These are phyloP conservation scores for Rosa lucieae DNA, from an alignment of 306 rosid genomes.

Conservation along the genomic window DNA sequence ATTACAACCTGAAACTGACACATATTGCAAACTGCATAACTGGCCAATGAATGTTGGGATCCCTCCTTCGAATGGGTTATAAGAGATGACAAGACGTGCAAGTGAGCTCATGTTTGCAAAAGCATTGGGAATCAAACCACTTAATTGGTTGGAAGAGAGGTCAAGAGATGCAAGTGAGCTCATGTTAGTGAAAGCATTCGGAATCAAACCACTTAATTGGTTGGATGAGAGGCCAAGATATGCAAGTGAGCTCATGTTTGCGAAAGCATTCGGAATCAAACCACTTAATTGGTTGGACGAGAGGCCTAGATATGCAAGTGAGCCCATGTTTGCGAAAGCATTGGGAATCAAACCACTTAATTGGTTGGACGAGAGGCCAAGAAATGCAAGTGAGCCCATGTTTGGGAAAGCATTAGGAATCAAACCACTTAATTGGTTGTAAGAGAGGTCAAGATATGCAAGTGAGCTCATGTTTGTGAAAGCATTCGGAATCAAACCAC, in stretches of 20 bases:
- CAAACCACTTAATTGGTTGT: neutral
- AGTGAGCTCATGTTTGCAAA: neutral
- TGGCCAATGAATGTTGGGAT: too few relatives aligned
- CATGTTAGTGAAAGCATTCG: neutral
- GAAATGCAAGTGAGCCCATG: neutral
- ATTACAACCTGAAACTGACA: too few relatives aligned
- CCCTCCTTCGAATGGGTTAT: too few relatives aligned
- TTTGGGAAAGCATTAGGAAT: neutral
- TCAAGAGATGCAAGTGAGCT: neutral
- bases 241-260: neutral
- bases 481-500: neutral
- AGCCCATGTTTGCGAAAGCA: neutral
- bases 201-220: neutral
- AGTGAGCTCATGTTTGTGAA: neutral
- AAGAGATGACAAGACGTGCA: too few relatives aligned
- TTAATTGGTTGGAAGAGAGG: neutral
- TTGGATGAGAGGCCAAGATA: neutral
- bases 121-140: neutral
- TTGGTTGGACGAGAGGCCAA: neutral
- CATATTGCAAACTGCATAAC: too few relatives aligned
- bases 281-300: neutral
- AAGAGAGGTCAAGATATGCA: neutral
- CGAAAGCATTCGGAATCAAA: neutral
- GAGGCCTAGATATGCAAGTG: too few relatives aligned
- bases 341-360: neutral